A percentile compares a stretch with the other conserved stretches of the same genome.
Evolutionary conservation across 2,329 filamentous ascomycete genomes (phyloP).

Genomic region (Chalaropsis ovoidea): DNA sequence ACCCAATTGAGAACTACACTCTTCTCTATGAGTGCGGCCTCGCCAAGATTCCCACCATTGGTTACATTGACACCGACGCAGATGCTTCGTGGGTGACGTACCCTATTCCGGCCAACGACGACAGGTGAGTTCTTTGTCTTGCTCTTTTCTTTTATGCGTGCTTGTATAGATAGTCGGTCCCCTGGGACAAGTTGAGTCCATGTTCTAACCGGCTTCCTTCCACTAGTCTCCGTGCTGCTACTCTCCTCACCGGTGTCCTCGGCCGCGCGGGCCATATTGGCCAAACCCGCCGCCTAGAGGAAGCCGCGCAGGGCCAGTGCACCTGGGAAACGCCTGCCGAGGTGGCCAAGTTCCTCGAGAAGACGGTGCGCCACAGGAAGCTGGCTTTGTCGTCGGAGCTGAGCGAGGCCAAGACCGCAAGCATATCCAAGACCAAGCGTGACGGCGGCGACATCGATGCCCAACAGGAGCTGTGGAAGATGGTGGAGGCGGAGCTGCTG

Average conservation of each 20-base stretch:
- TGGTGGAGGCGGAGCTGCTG: constrained; percentile 24
- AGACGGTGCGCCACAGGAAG: constrained; percentile 24
- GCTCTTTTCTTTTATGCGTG: neutral
- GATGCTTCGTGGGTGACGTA: constrained; percentile 94
- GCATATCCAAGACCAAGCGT: constrained; percentile 20
- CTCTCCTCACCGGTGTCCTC: constrained; percentile 74
- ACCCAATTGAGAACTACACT: constrained; percentile 84
- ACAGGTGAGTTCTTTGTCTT: constrained; percentile 50
- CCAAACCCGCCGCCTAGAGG: constrained; percentile 53
- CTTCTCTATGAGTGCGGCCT: constrained; percentile 83
- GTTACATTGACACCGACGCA: constrained; percentile 84
- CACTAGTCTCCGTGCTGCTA: constrained; percentile 63
- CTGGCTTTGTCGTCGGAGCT: constrained; percentile 18
- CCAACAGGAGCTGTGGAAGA: constrained; percentile 24
- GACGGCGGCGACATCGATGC: constrained; percentile 25
- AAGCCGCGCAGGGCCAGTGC: constrained; percentile 52
- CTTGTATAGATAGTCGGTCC: neutral
- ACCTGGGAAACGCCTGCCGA: constrained; percentile 48
- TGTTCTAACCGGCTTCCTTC: constrained; percentile 28
- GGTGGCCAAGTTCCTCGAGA: constrained; percentile 35
- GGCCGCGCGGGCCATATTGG: constrained; percentile 76
- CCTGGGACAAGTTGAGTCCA: neutral
- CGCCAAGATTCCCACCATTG: constrained; percentile 85
- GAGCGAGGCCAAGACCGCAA: constrained; percentile 21
- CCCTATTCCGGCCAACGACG: constrained; percentile 91